Base-by-base conservation (phyloP, 2,329 filamentous ascomycete genomes). In the Colletotrichum coccodes region DNA sequence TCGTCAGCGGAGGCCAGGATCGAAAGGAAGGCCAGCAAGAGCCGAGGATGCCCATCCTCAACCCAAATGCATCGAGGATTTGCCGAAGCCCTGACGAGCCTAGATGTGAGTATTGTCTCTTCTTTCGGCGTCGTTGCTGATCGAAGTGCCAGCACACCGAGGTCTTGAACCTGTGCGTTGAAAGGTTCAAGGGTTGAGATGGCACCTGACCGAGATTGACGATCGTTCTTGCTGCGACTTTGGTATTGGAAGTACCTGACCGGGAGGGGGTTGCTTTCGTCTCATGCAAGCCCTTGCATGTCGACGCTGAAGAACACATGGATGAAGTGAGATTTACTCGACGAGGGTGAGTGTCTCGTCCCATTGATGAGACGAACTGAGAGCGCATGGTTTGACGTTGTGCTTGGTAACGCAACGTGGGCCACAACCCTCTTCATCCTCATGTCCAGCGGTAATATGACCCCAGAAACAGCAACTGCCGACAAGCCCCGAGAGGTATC, bases 321-420 rank as follows among this genome's bases (percentile, higher is more conserved):
- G 49, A 36, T 6, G 49, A 16, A 12, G 6, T 7, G n/a, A 53
- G n/a, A 6, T 36, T 53, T 11, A 23, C 23, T 53, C 30, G n/a
- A 11, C 16, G 30, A 12, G 30, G 16, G 21, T 11, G 30, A 3
- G 49, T 53, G 30, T 12, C 34, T 60, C 62, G 30, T 65, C 56
- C 30, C 38, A 53, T 53, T 21, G 14, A 52, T 60, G 36, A 30
- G 62, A 65, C 34, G 62, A 60, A 65, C 46, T 8, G 18, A 23
- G 32, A 5, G 8, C 61, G n/a, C 6, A 52, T 59, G 26, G 53
- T 60, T 60, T 32, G 36, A 21, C 3, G 8, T 14, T 3, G n/a
- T 32, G 26, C n/a, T 21, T 26, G n/a, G 6, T 42, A n/a, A n/a
- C n/a, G n/a, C n/a, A n/a, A n/a, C n/a, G 49, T 44, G 1, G 36